Base-by-base conservation (phyloP, 2,329 filamentous ascomycete genomes). In the Ceratocystis cubensis region DNA sequence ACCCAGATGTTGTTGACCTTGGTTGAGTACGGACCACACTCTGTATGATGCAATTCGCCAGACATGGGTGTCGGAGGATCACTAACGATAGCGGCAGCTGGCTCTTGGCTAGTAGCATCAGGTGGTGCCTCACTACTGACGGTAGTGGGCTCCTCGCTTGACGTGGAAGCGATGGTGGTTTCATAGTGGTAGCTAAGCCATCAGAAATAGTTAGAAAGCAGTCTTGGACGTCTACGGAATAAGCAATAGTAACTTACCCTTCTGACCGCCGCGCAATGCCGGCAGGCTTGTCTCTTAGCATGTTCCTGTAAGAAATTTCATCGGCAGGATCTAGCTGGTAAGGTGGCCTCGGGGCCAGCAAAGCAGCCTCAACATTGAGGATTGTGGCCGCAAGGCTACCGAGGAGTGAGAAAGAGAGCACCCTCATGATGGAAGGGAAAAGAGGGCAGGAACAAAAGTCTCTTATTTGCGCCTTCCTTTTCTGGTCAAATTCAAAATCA, bases 1-100 rank as follows among this genome's bases (percentile, higher is more conserved):
- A 66, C 33, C n/a, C 69, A 65, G n/a, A 70, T 72, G 13, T 70
- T 68, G 17, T 71, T 68, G 15, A 65, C 22, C 15, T 30, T 37
- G 10, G 48, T 65, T 3, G 65, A 63, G 46, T 63, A 61, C 1
- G 46, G 56, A 7, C 22, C 46, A 33, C 67, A 68, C 15, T 56
- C 41, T 1, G 67, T 66, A 33, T 68, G 67, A 28, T 68, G 61
- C 3, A 68, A 61, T 8, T 33, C 28, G 22, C 48, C 64, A 45
- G 46, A 66, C 65, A 30, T 7, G 10, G 28, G 63, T 37, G 30
- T 28, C 15, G 46, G 10, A 2, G 28, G 28, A 15, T 37, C 15
- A 30, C 33, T 59, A 30, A 1, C n/a, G 56, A 37, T 20, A 17
- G 28, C 48, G n/a, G 6, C 56, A 37, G 56, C 10, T 5, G 56